A percentile compares a stretch with the other conserved stretches of the same genome.
Conservation (phyloP, 179 eudicot species). For the Beta macrorhiza region DNA sequence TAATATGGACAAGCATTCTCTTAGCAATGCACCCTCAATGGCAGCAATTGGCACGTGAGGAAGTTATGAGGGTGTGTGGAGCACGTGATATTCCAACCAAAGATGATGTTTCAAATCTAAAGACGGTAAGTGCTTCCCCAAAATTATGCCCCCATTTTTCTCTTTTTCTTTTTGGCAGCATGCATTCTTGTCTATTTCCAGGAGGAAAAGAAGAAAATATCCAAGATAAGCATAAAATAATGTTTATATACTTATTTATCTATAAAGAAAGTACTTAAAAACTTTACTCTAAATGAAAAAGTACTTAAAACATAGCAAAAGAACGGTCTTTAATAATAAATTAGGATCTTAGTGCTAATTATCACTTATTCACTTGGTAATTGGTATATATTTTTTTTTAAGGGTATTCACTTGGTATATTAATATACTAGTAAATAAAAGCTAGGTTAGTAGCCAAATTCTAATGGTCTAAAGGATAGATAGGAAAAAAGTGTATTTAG, state of each 20-base stretch:
- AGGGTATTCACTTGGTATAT: too few species aligned
- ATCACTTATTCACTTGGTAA: too few species aligned
- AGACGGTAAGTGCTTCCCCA: conserved; percentile 49
- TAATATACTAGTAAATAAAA: too few species aligned
- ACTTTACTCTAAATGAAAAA: too few species aligned
- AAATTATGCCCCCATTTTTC: background rate
- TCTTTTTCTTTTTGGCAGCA: conserved; percentile 13
- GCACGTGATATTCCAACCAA: conserved; percentile 75
- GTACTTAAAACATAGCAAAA: too few species aligned
- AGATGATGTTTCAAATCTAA: conserved; percentile 75
- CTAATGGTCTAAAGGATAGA: too few species aligned
- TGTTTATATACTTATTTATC: background rate
- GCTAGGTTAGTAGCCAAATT: too few species aligned
- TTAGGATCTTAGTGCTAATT: too few species aligned
- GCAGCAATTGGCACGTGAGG: conserved; percentile 95
- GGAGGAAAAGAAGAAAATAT: background rate
- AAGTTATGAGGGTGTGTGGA: conserved; percentile 69
- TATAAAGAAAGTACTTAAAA: background rate
- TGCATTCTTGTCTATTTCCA: conserved; percentile 28
- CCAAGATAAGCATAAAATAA: background rate
- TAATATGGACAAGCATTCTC: conserved; percentile 83
- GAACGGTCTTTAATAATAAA: too few species aligned
- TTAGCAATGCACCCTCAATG: conserved; percentile 94
- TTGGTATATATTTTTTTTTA: too few species aligned
- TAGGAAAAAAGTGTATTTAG: too few species aligned